Evolutionary conservation across 176 grass and related monocot species (phyloP).

Genomic region (Avena atlantica): DNA sequence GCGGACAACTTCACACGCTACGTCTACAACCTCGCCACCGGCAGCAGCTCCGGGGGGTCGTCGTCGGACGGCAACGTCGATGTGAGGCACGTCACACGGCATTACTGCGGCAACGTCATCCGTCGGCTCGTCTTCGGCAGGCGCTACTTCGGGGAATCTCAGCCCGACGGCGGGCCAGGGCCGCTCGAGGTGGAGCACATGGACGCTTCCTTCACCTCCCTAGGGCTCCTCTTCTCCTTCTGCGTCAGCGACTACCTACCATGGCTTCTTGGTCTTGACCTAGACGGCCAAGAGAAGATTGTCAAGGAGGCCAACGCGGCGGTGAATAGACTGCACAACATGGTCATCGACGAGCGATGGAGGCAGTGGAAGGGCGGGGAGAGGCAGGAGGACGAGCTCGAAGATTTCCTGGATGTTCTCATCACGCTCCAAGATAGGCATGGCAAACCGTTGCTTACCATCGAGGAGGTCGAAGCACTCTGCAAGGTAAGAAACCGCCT

Average conservation of each 20-base stretch:
- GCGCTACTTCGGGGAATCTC: conserved; percentile 35
- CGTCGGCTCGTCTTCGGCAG: conserved; percentile 40
- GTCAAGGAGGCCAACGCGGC: conserved; percentile 18
- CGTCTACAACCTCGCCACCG: conserved; percentile 31
- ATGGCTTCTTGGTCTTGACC: conserved; percentile 40
- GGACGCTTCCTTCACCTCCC: conserved; percentile 35
- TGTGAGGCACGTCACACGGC: background rate
- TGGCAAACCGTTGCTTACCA: background rate
- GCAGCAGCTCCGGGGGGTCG: too few relatives aligned
- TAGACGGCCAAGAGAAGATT: conserved; percentile 50
- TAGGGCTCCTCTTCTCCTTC: conserved; percentile 42
- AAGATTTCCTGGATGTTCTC: conserved; percentile 36
- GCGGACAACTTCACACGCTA: conserved; percentile 41
- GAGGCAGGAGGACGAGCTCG: background rate
- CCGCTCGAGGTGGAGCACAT: conserved; percentile 53
- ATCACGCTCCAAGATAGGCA: conserved; percentile 8
- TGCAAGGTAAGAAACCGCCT: too few relatives aligned
- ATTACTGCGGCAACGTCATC: conserved; percentile 55
- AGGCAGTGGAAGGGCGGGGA: conserved; percentile 34
- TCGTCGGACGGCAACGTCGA: background rate
- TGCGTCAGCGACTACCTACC: conserved; percentile 58
- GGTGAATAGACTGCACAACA: conserved; percentile 39
- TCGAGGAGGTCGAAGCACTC: conserved; percentile 40
- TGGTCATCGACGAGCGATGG: conserved; percentile 41
- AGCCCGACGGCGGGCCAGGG: conserved; percentile 36